A percentile compares a stretch with the other conserved stretches of the same genome.
phyloP scores from a whole-genome alignment of 371 early-diverging fungal genomes.

The Mucor irregularis region DNA sequence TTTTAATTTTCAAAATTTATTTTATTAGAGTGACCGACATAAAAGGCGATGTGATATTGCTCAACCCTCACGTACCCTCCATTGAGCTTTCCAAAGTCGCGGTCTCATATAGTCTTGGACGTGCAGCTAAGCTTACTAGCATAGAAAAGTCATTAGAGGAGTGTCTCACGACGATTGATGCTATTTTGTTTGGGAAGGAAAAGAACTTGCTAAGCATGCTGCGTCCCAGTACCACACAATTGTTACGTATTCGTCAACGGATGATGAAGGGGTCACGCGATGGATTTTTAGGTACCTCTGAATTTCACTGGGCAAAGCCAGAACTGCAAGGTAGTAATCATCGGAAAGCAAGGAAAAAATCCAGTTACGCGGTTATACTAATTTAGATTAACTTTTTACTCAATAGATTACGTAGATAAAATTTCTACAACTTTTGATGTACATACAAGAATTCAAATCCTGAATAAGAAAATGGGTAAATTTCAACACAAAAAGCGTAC shows the following conservation, averaged over 20 bases:
- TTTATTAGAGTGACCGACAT: constrained; percentile 27
- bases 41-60: constrained; percentile 27
- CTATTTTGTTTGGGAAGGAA: too few species aligned
- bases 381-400: not conserved
- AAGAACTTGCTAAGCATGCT: too few species aligned
- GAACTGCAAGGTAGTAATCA: constrained; percentile 40
- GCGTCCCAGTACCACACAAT: too few species aligned
- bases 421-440: constrained; percentile 8
- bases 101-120: constrained; percentile 35
- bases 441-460: not conserved
- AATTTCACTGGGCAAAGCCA: constrained; percentile 29
- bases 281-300: constrained; percentile 26
- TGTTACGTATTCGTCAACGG: not conserved
- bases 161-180: not conserved
- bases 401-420: not conserved
- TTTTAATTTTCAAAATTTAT: not conserved
- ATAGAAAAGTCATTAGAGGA: constrained; percentile 8
- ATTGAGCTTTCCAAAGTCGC: constrained; percentile 29
- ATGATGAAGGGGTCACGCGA: constrained; percentile 8
- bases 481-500: too few species aligned
- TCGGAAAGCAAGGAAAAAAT: too few species aligned
- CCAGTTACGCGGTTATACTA: too few species aligned
- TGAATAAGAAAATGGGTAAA: constrained; percentile 15
- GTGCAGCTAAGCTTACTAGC: constrained; percentile 26
- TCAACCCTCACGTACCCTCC: constrained; percentile 28